These are phyloP conservation scores for Mycena haematopus DNA, from an alignment of 768 basidiomycete species.

Conservation along the genomic window DNA sequence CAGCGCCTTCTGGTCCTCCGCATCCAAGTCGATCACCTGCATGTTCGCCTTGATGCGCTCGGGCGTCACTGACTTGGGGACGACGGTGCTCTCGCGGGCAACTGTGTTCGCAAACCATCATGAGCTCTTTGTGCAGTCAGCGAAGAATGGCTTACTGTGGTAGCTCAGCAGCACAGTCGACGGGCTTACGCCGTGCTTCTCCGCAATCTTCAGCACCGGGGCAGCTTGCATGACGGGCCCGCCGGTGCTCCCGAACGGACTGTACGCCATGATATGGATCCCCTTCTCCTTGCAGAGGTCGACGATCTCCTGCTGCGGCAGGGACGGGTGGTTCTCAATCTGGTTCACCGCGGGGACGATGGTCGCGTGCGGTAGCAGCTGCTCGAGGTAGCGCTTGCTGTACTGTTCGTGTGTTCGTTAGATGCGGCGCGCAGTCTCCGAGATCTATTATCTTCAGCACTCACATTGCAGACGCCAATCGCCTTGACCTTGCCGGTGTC, in stretches of 20 bases:
- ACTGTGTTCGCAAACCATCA: neutral
- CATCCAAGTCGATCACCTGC: neutral
- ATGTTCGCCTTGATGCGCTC: neutral
- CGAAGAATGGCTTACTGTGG: neutral
- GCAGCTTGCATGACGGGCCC: neutral
- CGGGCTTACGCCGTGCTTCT: neutral
- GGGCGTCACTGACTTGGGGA: neutral
- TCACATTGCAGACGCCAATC: neutral
- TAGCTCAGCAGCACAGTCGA: neutral
- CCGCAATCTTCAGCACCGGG: neutral
- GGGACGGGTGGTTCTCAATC: neutral
- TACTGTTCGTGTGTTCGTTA: neutral
- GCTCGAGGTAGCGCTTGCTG: constrained; percentile 1
- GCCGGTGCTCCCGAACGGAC: neutral
- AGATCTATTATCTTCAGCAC: no score
- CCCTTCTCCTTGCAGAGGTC: constrained; percentile 1
- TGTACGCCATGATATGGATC: neutral
- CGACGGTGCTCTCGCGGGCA: neutral
- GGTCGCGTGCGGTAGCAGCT: neutral
- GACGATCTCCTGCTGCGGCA: neutral
- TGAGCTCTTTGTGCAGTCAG: neutral
- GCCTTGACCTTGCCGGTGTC: neutral
- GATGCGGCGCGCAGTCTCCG: no score
- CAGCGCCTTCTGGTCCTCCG: constrained; percentile 1
- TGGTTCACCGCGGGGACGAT: neutral